A percentile compares a stretch with the other conserved stretches of the same genome.
phyloP scores from a whole-genome alignment of 2,329 filamentous ascomycete species.

The Cladophialophora exuberans region DNA sequence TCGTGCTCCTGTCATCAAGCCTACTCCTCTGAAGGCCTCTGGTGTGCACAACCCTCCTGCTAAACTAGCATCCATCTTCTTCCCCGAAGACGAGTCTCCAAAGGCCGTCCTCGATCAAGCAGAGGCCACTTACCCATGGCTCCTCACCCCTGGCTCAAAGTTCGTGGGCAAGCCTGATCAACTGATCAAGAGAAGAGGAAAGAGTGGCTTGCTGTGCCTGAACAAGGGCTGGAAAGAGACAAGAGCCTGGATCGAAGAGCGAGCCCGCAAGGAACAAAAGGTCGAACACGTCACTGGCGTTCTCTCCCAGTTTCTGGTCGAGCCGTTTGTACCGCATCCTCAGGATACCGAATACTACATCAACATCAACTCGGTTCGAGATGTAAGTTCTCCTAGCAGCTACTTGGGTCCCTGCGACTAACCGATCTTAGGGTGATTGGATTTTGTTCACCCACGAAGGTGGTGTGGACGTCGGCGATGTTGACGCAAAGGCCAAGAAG shows the following conservation, averaged over 20 bases:
- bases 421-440: conserved; percentile 79
- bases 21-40: conserved; percentile 82
- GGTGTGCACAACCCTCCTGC: conserved; percentile 89
- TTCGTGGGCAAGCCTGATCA: conserved; percentile 99
- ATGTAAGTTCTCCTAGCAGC: conserved; percentile 69
- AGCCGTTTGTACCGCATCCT: conserved; percentile 96
- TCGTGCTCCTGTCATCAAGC: conserved; percentile 95
- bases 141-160: conserved; percentile 78
- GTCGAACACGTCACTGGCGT: conserved; percentile 90
- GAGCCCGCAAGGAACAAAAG: conserved; percentile 87
- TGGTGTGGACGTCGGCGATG: conserved; percentile 99
- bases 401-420: conserved; percentile 19
- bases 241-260: conserved; percentile 88
- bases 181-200: conserved; percentile 99
- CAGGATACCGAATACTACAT: conserved; percentile 98
- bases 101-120: conserved; percentile 89
- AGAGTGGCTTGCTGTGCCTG: conserved; percentile 92
- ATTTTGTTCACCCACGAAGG: conserved; percentile 99
- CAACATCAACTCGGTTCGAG: conserved; percentile 99
- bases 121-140: conserved; percentile 95
- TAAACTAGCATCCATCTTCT: conserved; percentile 89
- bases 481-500: conserved; percentile 98
- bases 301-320: conserved; percentile 93
- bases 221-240: conserved; percentile 98
- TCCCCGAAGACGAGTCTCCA: conserved; percentile 84